Conservation (phyloP, 371 early-diverging fungal species). For the Smittium culicis region DNA sequence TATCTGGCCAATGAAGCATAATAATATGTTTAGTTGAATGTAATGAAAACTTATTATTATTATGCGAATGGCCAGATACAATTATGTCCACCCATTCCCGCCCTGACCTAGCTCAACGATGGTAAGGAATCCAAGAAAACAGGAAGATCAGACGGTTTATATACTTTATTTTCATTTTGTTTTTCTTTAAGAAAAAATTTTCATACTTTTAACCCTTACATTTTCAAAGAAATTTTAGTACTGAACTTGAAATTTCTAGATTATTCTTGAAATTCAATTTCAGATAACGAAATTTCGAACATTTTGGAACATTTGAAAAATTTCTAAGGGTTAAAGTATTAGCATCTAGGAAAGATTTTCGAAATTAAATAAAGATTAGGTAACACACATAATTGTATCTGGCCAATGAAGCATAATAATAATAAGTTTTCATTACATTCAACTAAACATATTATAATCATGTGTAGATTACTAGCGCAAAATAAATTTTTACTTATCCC, state of each 20-base stretch:
- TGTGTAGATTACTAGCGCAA: too few species aligned
- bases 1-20: not conserved
- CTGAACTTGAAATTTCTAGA: not conserved
- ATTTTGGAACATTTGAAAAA: not conserved
- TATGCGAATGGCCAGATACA: not conserved
- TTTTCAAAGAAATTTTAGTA: not conserved
- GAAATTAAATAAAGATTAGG: not conserved
- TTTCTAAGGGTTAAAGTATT: not conserved
- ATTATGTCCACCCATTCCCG: not conserved
- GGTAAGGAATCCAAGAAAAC: slow-evolving; percentile 1
- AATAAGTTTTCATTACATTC: too few species aligned
- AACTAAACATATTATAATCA: too few species aligned
- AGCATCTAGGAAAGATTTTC: not conserved
- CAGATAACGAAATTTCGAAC: not conserved
- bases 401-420: too few species aligned
- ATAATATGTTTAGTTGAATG: not conserved
- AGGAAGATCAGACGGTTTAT: slow-evolving; percentile 8
- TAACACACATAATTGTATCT: not conserved
- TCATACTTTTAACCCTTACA: not conserved
- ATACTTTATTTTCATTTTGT: not conserved
- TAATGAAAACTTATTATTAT: slow-evolving; percentile 1
- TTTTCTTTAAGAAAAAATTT: not conserved
- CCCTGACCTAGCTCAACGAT: slow-evolving; percentile 3
- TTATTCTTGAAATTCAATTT: not conserved
- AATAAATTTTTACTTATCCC: too few species aligned